Percentiles rank a stretch among this genome's conserved stretches.
phyloP scores from a whole-genome alignment of 257 asterid genomes.

The Jaltomata sinuosa region DNA sequence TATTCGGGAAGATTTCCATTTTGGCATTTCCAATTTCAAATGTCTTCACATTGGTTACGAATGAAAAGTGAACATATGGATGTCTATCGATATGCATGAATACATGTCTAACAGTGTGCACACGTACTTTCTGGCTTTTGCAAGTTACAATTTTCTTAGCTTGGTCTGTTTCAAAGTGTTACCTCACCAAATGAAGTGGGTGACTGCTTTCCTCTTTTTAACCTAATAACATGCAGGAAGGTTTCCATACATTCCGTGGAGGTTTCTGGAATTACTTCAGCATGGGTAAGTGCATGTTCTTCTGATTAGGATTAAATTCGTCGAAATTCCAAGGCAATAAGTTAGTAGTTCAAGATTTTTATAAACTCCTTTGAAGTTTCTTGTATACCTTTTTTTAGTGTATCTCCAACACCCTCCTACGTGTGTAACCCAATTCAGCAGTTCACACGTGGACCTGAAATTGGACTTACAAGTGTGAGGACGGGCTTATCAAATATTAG shows the following conservation, averaged over 20 bases:
- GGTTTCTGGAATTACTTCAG: conserved; percentile 57
- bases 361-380: neutral
- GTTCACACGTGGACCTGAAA: neutral
- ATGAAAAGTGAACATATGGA: neutral
- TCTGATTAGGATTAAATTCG: neutral
- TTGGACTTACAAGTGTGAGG: neutral
- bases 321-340: neutral
- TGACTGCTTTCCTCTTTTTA: neutral
- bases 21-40: neutral
- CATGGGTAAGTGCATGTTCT: conserved; percentile 32
- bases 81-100: neutral
- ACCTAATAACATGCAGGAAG: conserved; percentile 23
- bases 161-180: neutral
- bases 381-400: neutral
- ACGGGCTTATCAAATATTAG: neutral
- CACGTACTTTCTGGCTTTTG: neutral
- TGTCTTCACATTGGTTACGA: neutral
- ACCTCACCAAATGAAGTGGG: neutral
- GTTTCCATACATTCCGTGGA: conserved; percentile 36
- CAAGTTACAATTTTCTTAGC: neutral
- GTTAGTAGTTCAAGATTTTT: neutral
- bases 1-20: neutral
- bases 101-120: neutral
- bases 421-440: neutral
- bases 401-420: neutral